phyloP scores from a whole-genome alignment of 805 yeast genomes.

The Komagataella mondaviorum region DNA sequence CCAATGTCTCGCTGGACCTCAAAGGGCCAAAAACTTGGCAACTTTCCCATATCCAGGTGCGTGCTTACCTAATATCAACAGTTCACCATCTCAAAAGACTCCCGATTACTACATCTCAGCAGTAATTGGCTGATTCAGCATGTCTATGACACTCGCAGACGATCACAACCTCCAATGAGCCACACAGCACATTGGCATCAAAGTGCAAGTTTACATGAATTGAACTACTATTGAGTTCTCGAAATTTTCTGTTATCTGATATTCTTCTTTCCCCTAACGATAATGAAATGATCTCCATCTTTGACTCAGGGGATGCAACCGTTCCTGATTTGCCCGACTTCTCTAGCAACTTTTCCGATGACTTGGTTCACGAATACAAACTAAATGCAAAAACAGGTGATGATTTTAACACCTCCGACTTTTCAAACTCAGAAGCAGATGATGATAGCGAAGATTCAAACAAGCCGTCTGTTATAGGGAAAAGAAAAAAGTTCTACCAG shows the following conservation, averaged over 20 bases:
- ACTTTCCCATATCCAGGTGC: background rate
- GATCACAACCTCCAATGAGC: background rate
- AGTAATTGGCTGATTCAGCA: background rate
- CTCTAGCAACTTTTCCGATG: background rate
- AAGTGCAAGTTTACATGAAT: background rate
- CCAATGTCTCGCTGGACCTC: background rate
- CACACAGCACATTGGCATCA: background rate
- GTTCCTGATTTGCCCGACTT: conserved; percentile 24
- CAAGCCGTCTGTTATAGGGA: background rate
- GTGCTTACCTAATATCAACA: background rate
- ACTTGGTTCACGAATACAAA: conserved; percentile 7
- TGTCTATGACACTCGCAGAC: background rate
- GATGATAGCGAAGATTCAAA: conserved; percentile 3
- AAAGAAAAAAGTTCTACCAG: background rate
- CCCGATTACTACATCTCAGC: background rate
- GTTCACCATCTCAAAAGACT: background rate
- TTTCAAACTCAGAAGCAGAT: conserved; percentile 5
- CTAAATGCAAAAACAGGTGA: conserved; percentile 18
- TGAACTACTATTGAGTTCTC: background rate
- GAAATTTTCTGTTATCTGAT: background rate
- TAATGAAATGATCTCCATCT: conserved; percentile 7
- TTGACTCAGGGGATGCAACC: conserved; percentile 27
- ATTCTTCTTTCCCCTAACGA: background rate
- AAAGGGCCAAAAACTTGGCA: background rate
- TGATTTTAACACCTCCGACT: conserved; percentile 10